phyloP scores from a whole-genome alignment of 2,329 filamentous ascomycete species.

The Aschersonia sp. region DNA sequence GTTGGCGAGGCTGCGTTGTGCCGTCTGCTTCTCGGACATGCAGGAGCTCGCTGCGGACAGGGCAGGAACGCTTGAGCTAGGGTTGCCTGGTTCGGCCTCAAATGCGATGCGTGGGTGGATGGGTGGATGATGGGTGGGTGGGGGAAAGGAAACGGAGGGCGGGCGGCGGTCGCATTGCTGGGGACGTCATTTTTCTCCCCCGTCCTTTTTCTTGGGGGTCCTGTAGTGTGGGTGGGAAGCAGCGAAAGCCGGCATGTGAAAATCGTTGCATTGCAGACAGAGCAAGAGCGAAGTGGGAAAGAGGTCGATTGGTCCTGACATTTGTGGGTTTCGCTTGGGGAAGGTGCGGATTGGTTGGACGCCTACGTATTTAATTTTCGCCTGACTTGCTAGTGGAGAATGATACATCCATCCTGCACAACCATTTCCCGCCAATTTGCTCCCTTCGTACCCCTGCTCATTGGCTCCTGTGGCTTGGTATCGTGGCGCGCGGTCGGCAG shows the following conservation, averaged over 20 bases:
- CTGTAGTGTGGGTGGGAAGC: not conserved
- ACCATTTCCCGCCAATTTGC: too few relatives aligned
- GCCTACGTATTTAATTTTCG: too few relatives aligned
- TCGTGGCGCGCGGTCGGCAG: not conserved
- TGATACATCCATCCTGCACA: too few relatives aligned
- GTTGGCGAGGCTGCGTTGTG: not conserved
- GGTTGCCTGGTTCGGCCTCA: not conserved
- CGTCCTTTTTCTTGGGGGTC: not conserved
- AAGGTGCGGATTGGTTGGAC: too few relatives aligned
- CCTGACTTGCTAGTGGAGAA: too few relatives aligned
- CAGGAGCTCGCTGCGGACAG: not conserved
- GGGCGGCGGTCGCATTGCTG: slow-evolving; percentile 1
- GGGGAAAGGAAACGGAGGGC: not conserved
- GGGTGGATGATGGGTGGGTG: not conserved
- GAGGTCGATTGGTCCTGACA: too few relatives aligned
- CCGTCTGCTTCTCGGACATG: too few relatives aligned
- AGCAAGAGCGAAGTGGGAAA: too few relatives aligned
- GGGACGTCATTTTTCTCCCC: not conserved
- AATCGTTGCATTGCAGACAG: not conserved
- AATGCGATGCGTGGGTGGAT: not conserved
- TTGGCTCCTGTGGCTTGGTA: not conserved
- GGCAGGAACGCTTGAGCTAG: not conserved
- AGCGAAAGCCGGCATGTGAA: slow-evolving; percentile 3
- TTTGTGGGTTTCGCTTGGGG: too few relatives aligned
- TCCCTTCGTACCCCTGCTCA: too few relatives aligned